phyloP scores from a whole-genome alignment of 257 asterid genomes.

The Echites panduratus region DNA sequence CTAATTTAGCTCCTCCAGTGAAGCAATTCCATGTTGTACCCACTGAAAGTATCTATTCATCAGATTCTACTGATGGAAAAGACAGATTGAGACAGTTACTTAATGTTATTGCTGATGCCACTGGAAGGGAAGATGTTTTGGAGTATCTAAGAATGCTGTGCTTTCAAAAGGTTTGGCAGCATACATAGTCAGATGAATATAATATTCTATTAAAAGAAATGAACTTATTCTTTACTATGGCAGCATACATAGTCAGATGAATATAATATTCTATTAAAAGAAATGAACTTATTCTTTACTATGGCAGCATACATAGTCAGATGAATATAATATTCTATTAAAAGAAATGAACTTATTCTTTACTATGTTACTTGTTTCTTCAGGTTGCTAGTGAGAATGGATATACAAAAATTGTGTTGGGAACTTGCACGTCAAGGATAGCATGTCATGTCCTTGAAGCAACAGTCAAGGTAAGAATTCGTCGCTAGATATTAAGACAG shows the following conservation, averaged over 20 bases:
- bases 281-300: no score
- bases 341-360: constrained; percentile 10
- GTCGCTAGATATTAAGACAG: background rate
- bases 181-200: constrained; percentile 8
- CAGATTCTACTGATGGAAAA: constrained; percentile 37
- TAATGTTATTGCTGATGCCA: constrained; percentile 46
- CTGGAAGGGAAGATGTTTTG: constrained; percentile 74
- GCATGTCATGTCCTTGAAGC: constrained; percentile 96
- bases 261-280: constrained; percentile 5
- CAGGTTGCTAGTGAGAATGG: constrained; percentile 82
- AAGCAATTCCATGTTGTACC: constrained; percentile 54
- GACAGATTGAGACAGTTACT: constrained; percentile 43
- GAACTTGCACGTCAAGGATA: constrained; percentile 72
- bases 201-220: constrained; percentile 12
- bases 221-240: no score
- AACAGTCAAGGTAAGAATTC: constrained; percentile 69
- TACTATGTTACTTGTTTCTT: constrained; percentile 14
- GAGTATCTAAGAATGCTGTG: constrained; percentile 48
- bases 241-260: constrained; percentile 11
- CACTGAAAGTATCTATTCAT: constrained; percentile 51
- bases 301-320: constrained; percentile 11
- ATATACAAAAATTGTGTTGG: constrained; percentile 69
- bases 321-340: constrained; percentile 8
- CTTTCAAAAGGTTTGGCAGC: constrained; percentile 67
- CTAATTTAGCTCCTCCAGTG: constrained; percentile 58